These are phyloP conservation scores for Schizophyllum commune DNA, from an alignment of 1,284 basidiomycete genomes.

Conservation along the genomic window DNA sequence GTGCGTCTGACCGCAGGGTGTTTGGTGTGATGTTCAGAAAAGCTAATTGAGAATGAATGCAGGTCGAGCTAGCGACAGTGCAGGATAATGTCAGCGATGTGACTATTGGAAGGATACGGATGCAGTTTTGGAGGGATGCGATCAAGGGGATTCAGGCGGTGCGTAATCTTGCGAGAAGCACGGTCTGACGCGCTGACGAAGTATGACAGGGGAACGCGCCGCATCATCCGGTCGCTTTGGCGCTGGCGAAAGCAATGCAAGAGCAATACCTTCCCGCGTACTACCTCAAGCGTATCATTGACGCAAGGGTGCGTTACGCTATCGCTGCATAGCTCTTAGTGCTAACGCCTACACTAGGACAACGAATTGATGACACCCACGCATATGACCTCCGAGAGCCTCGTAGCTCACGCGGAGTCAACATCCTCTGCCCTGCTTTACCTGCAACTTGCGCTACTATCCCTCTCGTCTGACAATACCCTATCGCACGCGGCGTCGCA, in stretches of 20 bases:
- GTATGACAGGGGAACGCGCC: slow-evolving; percentile 59
- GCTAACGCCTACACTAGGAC: slow-evolving; percentile 40
- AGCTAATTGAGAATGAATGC: slow-evolving; percentile 4
- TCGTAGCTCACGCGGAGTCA: slow-evolving; percentile 69
- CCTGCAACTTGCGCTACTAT: slow-evolving; percentile 67
- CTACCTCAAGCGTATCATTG: slow-evolving; percentile 80
- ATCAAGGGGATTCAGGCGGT: slow-evolving; percentile 67
- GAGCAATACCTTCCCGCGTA: slow-evolving; percentile 53
- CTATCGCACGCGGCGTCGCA: slow-evolving; percentile 78
- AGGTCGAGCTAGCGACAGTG: slow-evolving; percentile 82
- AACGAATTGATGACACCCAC: slow-evolving; percentile 64
- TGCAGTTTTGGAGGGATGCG: slow-evolving; percentile 92
- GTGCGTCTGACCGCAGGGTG: slow-evolving; percentile 40
- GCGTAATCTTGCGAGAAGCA: slow-evolving; percentile 20
- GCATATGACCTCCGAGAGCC: slow-evolving; percentile 63
- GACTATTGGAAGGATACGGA: slow-evolving; percentile 79
- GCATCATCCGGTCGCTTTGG: slow-evolving; percentile 77
- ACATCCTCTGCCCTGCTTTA: slow-evolving; percentile 79
- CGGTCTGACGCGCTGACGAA: slow-evolving; percentile 7
- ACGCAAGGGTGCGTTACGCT: slow-evolving; percentile 62
- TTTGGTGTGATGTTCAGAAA: slow-evolving; percentile 10
- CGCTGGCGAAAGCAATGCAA: slow-evolving; percentile 56
- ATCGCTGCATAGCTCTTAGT: slow-evolving; percentile 9
- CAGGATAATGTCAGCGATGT: slow-evolving; percentile 76
- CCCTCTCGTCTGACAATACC: slow-evolving; percentile 46